Conservation (phyloP, 768 basidiomycete genomes). For the Collybiopsis confluens region DNA sequence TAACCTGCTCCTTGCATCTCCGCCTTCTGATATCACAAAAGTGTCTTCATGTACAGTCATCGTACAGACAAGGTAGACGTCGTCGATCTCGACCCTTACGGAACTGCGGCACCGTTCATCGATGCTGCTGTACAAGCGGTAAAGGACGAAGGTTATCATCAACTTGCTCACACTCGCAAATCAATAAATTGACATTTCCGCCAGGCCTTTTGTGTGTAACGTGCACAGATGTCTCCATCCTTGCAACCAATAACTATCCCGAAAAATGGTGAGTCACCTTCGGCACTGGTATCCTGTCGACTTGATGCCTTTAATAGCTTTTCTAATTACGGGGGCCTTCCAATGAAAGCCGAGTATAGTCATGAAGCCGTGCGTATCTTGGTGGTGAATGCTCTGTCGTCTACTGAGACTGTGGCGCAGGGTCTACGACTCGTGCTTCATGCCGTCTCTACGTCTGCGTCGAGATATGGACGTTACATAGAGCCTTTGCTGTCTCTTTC, state of each 20-base stretch:
- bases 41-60: constrained; percentile 88
- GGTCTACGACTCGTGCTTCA: constrained; percentile 90
- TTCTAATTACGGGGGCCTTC: constrained; percentile 91
- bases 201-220: constrained; percentile 90
- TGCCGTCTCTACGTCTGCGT: constrained; percentile 79
- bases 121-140: constrained; percentile 90
- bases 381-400: constrained; percentile 3
- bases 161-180: not conserved
- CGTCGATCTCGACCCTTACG: constrained; percentile 98
- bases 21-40: constrained; percentile 22
- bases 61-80: constrained; percentile 84
- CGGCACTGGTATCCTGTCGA: too few species aligned
- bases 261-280: constrained; percentile 79
- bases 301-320: constrained; percentile 22
- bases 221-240: constrained; percentile 92
- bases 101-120: constrained; percentile 94
- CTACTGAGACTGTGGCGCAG: constrained; percentile 31
- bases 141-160: constrained; percentile 69
- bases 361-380: constrained; percentile 75
- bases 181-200: not conserved
- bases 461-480: constrained; percentile 89
- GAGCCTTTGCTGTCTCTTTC: constrained; percentile 86
- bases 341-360: constrained; percentile 88
- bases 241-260: constrained; percentile 90
- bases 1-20: not conserved